phyloP scores from a whole-genome alignment of 495 filamentous ascomycete genomes.

The Neurospora sp. region DNA sequence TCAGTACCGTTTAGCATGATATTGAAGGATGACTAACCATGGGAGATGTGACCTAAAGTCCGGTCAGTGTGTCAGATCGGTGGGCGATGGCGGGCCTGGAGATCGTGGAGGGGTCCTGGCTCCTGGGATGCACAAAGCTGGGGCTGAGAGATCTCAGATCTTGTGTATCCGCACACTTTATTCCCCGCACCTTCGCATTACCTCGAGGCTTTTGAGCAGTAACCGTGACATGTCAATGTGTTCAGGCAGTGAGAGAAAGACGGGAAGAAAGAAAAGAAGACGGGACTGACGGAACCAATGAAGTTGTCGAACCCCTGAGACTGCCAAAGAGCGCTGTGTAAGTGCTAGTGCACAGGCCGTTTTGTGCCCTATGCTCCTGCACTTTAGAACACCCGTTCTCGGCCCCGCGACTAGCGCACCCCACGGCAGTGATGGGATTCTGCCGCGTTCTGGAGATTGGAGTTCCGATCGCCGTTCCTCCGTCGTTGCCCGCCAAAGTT shows the following conservation, averaged over 20 bases:
- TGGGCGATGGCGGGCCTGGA: not conserved
- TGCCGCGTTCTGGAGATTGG: not conserved
- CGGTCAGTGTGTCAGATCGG: not conserved
- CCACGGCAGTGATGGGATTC: not conserved
- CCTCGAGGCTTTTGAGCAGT: not conserved
- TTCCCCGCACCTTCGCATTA: not conserved
- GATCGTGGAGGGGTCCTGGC: not conserved
- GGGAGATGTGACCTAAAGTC: not conserved
- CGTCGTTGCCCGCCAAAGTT: not conserved
- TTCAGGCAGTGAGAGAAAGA: not conserved
- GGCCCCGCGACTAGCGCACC: not conserved
- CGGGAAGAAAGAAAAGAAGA: too few species aligned
- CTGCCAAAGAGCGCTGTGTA: not conserved
- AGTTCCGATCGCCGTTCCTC: not conserved
- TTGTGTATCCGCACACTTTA: not conserved
- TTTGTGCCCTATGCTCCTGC: not conserved
- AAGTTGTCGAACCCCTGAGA: not conserved
- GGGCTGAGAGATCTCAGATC: not conserved
- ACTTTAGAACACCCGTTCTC: not conserved
- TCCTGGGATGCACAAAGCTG: not conserved
- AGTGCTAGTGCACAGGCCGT: not conserved
- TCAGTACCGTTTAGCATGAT: not conserved
- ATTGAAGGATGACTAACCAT: not conserved
- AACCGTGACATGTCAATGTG: not conserved
- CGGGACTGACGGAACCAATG: too few species aligned